Evolutionary conservation across 1,284 basidiomycete species (phyloP).

Genomic region (Pseudozyma thailandica): DNA sequence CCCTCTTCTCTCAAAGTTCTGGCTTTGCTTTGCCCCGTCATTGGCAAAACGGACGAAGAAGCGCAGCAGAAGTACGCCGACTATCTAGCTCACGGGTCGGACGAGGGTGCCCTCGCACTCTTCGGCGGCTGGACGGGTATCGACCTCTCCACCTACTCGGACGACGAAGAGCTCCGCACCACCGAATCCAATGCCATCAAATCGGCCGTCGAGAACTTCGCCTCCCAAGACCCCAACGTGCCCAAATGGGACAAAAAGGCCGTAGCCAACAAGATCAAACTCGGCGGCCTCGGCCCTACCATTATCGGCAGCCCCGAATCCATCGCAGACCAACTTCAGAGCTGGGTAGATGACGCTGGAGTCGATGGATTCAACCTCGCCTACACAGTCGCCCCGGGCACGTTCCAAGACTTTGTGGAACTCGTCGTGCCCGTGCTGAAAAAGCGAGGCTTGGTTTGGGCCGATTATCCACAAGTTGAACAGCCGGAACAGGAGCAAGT

Average conservation of each 20-base stretch:
- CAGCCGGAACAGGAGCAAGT: constrained; percentile 10
- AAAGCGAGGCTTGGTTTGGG: constrained; percentile 60
- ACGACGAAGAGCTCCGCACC: constrained; percentile 60
- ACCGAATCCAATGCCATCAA: constrained; percentile 62
- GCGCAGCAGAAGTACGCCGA: constrained; percentile 64
- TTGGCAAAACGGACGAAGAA: constrained; percentile 63
- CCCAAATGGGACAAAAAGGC: constrained; percentile 61
- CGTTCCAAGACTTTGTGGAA: constrained; percentile 57
- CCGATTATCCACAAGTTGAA: constrained; percentile 49
- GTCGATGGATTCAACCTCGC: constrained; percentile 64
- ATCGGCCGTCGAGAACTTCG: constrained; percentile 60
- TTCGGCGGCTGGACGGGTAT: constrained; percentile 67
- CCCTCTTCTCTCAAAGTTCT: constrained; percentile 64
- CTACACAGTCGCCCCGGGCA: constrained; percentile 56
- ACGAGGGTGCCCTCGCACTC: constrained; percentile 66
- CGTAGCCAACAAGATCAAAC: constrained; percentile 60
- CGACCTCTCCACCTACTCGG: constrained; percentile 52
- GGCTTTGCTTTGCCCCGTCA: constrained; percentile 60
- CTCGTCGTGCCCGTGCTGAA: constrained; percentile 60
- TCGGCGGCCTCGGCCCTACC: constrained; percentile 64
- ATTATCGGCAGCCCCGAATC: constrained; percentile 45
- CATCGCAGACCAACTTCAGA: constrained; percentile 57
- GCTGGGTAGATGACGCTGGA: constrained; percentile 54
- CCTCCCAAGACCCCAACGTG: constrained; percentile 57
- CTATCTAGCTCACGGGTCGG: constrained; percentile 50